Conservation (phyloP, 225 moss, liverwort and hornwort genomes). For the Polytrichum formosum region DNA sequence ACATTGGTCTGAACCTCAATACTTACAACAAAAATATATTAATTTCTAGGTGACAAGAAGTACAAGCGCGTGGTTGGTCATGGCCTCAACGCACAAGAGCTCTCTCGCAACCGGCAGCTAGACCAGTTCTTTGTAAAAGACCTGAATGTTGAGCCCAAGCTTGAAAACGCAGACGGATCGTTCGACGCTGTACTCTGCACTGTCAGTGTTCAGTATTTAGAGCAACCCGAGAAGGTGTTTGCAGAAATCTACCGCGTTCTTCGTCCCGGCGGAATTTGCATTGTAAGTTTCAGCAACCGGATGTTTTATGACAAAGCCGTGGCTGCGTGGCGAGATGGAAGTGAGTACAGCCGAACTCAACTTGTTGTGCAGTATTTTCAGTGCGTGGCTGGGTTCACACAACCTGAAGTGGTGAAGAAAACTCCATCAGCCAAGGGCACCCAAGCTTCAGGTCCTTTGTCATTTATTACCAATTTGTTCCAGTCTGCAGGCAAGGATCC, state of each 20-base stretch:
- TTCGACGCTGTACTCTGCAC: constrained; percentile 69
- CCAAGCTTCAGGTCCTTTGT: constrained; percentile 23
- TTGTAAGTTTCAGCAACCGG: constrained; percentile 78
- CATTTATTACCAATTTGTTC: constrained; percentile 40
- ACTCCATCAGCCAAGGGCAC: constrained; percentile 8
- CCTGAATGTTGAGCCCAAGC: constrained; percentile 51
- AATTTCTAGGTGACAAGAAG: constrained; percentile 41
- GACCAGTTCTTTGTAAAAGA: constrained; percentile 69
- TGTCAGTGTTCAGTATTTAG: constrained; percentile 68
- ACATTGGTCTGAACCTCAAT: too few species aligned
- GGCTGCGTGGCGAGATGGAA: constrained; percentile 69
- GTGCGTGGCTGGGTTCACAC: constrained; percentile 64
- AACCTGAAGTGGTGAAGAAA: constrained; percentile 56
- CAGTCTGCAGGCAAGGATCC: constrained; percentile 55
- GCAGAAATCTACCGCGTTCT: constrained; percentile 70
- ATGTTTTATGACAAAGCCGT: constrained; percentile 84
- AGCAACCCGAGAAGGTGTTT: constrained; percentile 72
- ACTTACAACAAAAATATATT: too few species aligned
- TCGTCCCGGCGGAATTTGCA: constrained; percentile 65
- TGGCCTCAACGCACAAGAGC: constrained; percentile 64
- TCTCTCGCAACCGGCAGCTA: constrained; percentile 57
- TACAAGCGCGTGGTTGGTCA: constrained; percentile 76
- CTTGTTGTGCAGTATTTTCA: constrained; percentile 71
- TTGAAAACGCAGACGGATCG: constrained; percentile 48
- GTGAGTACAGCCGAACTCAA: constrained; percentile 62